Percentiles rank a stretch among this genome's conserved stretches.
Conservation (phyloP, 1,139 yeast species). For the Kodamaea alishanica region DNA sequence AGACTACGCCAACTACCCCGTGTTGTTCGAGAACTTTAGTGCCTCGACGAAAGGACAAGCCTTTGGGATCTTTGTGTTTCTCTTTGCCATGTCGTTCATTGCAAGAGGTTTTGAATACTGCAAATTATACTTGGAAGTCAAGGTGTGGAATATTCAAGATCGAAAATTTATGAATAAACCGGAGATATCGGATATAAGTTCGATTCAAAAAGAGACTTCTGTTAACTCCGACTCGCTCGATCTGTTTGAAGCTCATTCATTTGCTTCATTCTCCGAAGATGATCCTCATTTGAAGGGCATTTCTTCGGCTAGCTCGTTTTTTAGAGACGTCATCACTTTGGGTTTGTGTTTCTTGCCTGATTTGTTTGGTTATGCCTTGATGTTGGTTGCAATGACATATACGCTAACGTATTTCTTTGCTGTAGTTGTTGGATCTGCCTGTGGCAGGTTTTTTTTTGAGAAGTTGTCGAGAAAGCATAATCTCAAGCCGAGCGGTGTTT, state of each 20-base stretch:
- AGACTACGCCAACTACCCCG: conserved; percentile 52
- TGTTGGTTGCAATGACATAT: conserved; percentile 77
- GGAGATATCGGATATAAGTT: background rate
- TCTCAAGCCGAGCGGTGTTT: conserved; percentile 18
- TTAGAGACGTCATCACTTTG: conserved; percentile 54
- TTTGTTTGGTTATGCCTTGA: conserved; percentile 62
- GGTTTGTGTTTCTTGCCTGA: conserved; percentile 57
- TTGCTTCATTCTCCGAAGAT: background rate
- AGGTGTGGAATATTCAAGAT: conserved; percentile 42
- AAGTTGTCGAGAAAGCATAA: conserved; percentile 41
- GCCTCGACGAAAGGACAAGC: conserved; percentile 59
- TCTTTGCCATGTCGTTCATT: conserved; percentile 55
- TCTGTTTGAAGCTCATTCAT: background rate
- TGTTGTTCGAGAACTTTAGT: conserved; percentile 49
- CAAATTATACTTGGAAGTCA: conserved; percentile 61
- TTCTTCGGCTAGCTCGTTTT: conserved; percentile 26
- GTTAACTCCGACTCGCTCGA: conserved; percentile 3
- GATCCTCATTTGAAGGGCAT: conserved; percentile 1
- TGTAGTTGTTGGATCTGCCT: conserved; percentile 61
- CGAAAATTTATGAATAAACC: background rate
- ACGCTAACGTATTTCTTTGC: conserved; percentile 67
- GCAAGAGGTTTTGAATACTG: conserved; percentile 57
- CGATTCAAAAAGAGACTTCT: conserved; percentile 1
- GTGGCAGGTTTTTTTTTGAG: conserved; percentile 67
- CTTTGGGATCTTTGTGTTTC: conserved; percentile 64